Base-by-base conservation (phyloP, 2,329 filamentous ascomycete genomes). In the Fusarium sp. region DNA sequence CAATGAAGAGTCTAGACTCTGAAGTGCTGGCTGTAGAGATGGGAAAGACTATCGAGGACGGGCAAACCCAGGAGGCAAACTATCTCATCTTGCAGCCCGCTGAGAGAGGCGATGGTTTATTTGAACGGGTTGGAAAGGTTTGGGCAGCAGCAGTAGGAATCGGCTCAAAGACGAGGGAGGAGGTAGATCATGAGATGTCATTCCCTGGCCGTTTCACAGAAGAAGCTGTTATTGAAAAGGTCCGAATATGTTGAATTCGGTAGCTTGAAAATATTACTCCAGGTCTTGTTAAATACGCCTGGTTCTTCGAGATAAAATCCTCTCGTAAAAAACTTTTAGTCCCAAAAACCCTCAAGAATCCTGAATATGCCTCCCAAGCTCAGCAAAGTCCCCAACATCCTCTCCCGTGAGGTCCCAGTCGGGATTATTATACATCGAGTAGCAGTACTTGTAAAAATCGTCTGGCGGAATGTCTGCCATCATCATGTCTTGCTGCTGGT, bases 341-440 rank as follows among this genome's bases (percentile, higher is more conserved):
- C 58, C 64, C 20, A 27, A 48, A 31, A 54, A 54, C 3, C 48
- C 18, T 76, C 62, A 78, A 54, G 74, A 74, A 67, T 78, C 77
- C 41, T 76, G 72, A 65, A 78, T 77, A 56, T 78, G 77, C 13
- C 77, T 76, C 24, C 77, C 77, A 52, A 78, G 69, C 37, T 78
- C 77, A 2, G 77, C 77, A 72, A 78, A 78, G 31, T 78, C 77
- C 6, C 77, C 75, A n/a, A 76, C 75, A 50, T 79, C 77, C 29
- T 78, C 77, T 54, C 77, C 77, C 4, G 77, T 78, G 9, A 78
- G 76, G 48, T 78, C 77, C 77, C 77, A 78, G 9, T 78, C 77
- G 13, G 77, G 75, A 7, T 78, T 79, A 22, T 78, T 78, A 20
- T 78, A 78, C 77, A 78, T 78, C 20, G 77, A 78, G 64, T 79